These are phyloP conservation scores for Fusarium tuaranense DNA, from an alignment of 2,329 filamentous ascomycete species.

Conservation along the genomic window DNA sequence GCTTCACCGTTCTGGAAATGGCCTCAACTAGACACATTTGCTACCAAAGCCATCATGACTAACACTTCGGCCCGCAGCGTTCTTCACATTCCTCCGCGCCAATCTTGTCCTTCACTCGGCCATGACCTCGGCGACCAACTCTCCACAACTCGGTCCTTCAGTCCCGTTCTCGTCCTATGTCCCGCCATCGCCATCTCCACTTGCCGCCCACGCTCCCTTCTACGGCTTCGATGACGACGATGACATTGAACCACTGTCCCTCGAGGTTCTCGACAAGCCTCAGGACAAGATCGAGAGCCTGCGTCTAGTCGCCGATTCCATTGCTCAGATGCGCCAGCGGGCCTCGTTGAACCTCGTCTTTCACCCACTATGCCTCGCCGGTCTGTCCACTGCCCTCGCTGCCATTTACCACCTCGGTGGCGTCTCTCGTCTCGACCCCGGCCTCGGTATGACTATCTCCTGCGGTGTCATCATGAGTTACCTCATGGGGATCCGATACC, in stretches of 20 bases:
- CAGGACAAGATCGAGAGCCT: slow-evolving; percentile 76
- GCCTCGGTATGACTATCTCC: slow-evolving; percentile 67
- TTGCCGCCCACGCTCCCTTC: slow-evolving; percentile 71
- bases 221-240: slow-evolving; percentile 52
- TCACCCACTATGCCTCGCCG: slow-evolving; percentile 67
- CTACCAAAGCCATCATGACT: slow-evolving; percentile 25
- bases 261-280: slow-evolving; percentile 65
- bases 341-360: slow-evolving; percentile 73
- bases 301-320: slow-evolving; percentile 81
- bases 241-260: slow-evolving; percentile 71
- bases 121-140: slow-evolving; percentile 73
- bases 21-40: background rate
- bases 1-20: background rate
- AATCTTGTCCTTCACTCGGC: slow-evolving; percentile 79
- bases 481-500: slow-evolving; percentile 70
- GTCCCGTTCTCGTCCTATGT: slow-evolving; percentile 49
- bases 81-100: slow-evolving; percentile 84
- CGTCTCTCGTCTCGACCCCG: slow-evolving; percentile 60
- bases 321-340: slow-evolving; percentile 83
- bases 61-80: slow-evolving; percentile 65
- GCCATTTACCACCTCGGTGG: slow-evolving; percentile 61
- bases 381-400: slow-evolving; percentile 58
- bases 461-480: slow-evolving; percentile 73
- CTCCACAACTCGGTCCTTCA: slow-evolving; percentile 70
- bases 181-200: slow-evolving; percentile 66